phyloP scores from a whole-genome alignment of 2,329 filamentous ascomycete species.

The Plenodomus tracheiphilus region DNA sequence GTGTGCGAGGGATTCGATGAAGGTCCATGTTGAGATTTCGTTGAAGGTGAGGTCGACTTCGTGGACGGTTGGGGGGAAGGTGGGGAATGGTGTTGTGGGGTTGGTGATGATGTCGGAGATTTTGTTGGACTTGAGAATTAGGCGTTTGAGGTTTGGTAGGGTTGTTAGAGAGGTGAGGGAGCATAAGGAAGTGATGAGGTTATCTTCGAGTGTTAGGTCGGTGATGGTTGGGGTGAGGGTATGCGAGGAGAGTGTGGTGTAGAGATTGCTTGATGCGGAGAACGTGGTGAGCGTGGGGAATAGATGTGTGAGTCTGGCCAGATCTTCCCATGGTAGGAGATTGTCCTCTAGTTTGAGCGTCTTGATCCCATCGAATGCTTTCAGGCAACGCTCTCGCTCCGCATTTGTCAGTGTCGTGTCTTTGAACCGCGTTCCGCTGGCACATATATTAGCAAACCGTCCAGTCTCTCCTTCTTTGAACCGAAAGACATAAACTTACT shows the following conservation, averaged over 20 bases:
- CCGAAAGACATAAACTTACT: conserved; percentile 56
- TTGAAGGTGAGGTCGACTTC: conserved; percentile 54
- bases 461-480: conserved; percentile 2
- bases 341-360: conserved; percentile 56
- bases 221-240: conserved; percentile 58
- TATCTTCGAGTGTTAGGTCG: conserved; percentile 72
- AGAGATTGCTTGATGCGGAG: conserved; percentile 47
- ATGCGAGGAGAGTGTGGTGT: conserved; percentile 35
- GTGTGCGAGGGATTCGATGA: conserved; percentile 69
- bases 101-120: conserved; percentile 54
- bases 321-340: conserved; percentile 44
- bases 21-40: conserved; percentile 63
- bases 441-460: background rate
- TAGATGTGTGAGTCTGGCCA: conserved; percentile 48
- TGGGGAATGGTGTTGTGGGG: conserved; percentile 8
- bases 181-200: conserved; percentile 64
- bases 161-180: conserved; percentile 63
- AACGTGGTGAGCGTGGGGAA: conserved; percentile 62
- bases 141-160: conserved; percentile 55
- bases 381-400: conserved; percentile 26
- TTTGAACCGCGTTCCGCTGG: conserved; percentile 74
- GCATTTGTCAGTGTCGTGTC: conserved; percentile 26
- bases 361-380: conserved; percentile 45
- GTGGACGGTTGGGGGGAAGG: conserved; percentile 37
- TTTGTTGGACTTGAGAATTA: conserved; percentile 74